Evolutionary conservation across 179 eudicot genomes (phyloP).

Genomic region (Camellia oleifera): DNA sequence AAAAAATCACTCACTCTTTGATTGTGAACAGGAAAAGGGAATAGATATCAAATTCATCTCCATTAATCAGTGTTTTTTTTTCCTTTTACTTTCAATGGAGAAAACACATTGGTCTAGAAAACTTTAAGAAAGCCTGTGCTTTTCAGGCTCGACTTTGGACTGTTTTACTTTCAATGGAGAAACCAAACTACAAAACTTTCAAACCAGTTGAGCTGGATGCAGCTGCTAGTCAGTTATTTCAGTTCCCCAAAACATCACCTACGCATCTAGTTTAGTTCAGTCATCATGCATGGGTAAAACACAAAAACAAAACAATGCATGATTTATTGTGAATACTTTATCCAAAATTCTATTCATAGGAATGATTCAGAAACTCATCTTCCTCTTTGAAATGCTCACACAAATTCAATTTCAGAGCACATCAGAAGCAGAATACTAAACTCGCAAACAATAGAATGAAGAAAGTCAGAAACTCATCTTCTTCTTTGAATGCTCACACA

Average conservation of each 20-base stretch:
- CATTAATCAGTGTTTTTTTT: neutral
- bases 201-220: neutral
- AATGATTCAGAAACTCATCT: no score
- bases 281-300: neutral
- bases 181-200: neutral
- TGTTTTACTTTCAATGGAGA: neutral
- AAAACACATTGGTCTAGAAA: neutral
- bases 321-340: neutral
- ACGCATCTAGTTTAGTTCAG: neutral
- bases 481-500: no score
- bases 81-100: no score
- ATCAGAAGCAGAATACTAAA: no score
- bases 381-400: no score
- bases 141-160: neutral
- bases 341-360: neutral
- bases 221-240: no score
- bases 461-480: neutral
- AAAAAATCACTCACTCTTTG: neutral
- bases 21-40: neutral
- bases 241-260: neutral
- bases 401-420: no score
- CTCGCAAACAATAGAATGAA: no score
- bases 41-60: neutral
- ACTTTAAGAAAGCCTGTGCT: neutral
- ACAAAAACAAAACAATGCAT: neutral